phyloP scores from a whole-genome alignment of 257 asterid species.

The Voacanga thouarsii region DNA sequence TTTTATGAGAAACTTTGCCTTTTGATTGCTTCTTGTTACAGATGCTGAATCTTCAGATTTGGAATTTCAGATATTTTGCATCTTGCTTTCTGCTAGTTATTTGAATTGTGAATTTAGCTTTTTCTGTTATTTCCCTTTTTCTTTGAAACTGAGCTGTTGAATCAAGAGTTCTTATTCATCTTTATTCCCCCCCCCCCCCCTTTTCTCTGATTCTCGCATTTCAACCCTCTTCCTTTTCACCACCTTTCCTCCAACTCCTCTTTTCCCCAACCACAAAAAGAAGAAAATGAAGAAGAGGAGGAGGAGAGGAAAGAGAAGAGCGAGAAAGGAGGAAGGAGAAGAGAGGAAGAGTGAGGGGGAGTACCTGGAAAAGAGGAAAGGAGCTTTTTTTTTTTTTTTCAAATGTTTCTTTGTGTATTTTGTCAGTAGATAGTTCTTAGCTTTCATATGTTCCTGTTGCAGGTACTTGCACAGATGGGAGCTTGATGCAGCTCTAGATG shows the following conservation, averaged over 20 bases:
- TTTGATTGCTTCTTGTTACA: not conserved
- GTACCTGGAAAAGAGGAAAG: not conserved
- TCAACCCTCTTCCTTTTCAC: not conserved
- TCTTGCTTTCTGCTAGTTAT: not conserved
- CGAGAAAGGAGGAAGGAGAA: not conserved
- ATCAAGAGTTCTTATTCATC: too few species aligned
- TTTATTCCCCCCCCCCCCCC: too few species aligned
- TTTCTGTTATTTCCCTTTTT: not conserved
- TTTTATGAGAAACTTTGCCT: not conserved
- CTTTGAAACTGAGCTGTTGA: not conserved
- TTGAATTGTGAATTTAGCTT: not conserved
- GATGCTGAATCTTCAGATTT: not conserved
- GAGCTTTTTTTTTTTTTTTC: not conserved
- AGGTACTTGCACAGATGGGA: conserved; percentile 86
- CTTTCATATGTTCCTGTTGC: conserved; percentile 21
- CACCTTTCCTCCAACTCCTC: not conserved
- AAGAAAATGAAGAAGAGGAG: not conserved
- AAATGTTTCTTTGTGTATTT: not conserved
- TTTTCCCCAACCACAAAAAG: not conserved
- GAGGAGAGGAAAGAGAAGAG: not conserved
- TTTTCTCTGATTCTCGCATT: not conserved
- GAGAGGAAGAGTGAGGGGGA: not conserved
- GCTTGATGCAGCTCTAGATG: conserved; percentile 92
- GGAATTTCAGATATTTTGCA: not conserved
- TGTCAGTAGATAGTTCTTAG: not conserved